phyloP scores from a whole-genome alignment of 2,329 filamentous ascomycete genomes.

The Nothopassalora personata region DNA sequence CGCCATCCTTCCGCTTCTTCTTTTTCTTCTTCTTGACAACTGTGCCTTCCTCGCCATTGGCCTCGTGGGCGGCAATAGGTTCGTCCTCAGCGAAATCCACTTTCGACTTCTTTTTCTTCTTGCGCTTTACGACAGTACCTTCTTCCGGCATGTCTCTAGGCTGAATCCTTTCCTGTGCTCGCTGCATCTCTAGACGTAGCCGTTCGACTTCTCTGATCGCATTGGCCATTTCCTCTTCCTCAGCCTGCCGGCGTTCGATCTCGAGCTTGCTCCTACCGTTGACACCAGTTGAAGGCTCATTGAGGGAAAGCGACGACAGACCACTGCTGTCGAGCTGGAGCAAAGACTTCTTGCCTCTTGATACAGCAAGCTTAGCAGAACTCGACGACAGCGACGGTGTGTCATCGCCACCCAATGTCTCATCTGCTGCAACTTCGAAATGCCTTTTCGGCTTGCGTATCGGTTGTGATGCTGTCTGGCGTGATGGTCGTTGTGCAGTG shows the following conservation, averaged over 20 bases:
- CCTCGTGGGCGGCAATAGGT: not conserved
- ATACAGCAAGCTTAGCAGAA: conserved; percentile 29
- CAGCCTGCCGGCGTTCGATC: conserved; percentile 62
- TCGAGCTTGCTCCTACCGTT: conserved; percentile 42
- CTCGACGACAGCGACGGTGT: conserved; percentile 13
- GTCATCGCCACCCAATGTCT: conserved; percentile 40
- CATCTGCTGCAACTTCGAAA: conserved; percentile 45
- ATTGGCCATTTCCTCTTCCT: conserved; percentile 82
- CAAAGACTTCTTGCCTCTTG: conserved; percentile 56
- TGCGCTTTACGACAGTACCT: conserved; percentile 57
- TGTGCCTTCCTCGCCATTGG: conserved; percentile 6
- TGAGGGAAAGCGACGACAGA: conserved; percentile 66
- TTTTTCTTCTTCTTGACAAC: conserved; percentile 36
- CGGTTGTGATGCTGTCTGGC: conserved; percentile 13
- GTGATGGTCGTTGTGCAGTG: conserved; percentile 5
- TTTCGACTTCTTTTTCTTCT: conserved; percentile 49
- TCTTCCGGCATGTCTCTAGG: conserved; percentile 63
- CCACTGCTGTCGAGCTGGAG: conserved; percentile 84
- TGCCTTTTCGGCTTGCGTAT: conserved; percentile 32
- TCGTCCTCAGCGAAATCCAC: conserved; percentile 23
- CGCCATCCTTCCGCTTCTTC: conserved; percentile 16
- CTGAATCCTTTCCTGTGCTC: conserved; percentile 69
- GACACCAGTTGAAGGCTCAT: conserved; percentile 40
- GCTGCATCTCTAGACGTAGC: conserved; percentile 81
- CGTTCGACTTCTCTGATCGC: conserved; percentile 87